Conservation (phyloP, 2,329 filamentous ascomycete species). For the Stagonosporopsis cucurbitacearum region DNA sequence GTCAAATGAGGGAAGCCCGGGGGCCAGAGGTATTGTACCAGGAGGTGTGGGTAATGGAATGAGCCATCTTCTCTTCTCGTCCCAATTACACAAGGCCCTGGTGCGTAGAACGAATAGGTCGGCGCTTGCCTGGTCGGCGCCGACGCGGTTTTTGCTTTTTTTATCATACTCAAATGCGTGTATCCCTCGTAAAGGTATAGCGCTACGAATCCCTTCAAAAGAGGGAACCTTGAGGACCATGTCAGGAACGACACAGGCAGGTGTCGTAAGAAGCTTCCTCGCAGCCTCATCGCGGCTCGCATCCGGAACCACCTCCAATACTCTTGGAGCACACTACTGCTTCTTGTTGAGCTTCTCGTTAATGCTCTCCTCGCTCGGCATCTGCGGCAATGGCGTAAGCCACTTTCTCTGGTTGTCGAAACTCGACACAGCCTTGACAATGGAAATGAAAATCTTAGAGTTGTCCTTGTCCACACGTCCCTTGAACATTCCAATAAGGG, state of each 20-base stretch:
- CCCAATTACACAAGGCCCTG: too few species aligned
- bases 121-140: too few species aligned
- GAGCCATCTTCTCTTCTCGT: too few species aligned
- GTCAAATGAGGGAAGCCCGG: too few species aligned
- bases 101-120: too few species aligned
- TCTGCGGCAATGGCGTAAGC: slow-evolving; percentile 39
- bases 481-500: slow-evolving; percentile 52
- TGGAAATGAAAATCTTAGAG: slow-evolving; percentile 50
- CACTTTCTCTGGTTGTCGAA: slow-evolving; percentile 40
- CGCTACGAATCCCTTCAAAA: background rate
- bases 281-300: background rate
- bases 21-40: too few species aligned
- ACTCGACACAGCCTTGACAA: slow-evolving; percentile 50
- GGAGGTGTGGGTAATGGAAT: too few species aligned
- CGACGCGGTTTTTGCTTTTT: too few species aligned
- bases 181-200: background rate
- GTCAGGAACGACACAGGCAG: background rate
- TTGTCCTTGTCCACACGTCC: slow-evolving; percentile 47
- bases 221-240: background rate
- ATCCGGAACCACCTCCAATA: background rate
- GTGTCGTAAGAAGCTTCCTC: background rate
- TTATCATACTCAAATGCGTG: too few species aligned
- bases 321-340: background rate
- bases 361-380: slow-evolving; percentile 42
- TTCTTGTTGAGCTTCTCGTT: slow-evolving; percentile 20